A percentile compares a stretch with the other conserved stretches of the same genome.
Evolutionary conservation across 1,284 basidiomycete genomes (phyloP).

Genomic region (Hypsizygus ulmarius): DNA sequence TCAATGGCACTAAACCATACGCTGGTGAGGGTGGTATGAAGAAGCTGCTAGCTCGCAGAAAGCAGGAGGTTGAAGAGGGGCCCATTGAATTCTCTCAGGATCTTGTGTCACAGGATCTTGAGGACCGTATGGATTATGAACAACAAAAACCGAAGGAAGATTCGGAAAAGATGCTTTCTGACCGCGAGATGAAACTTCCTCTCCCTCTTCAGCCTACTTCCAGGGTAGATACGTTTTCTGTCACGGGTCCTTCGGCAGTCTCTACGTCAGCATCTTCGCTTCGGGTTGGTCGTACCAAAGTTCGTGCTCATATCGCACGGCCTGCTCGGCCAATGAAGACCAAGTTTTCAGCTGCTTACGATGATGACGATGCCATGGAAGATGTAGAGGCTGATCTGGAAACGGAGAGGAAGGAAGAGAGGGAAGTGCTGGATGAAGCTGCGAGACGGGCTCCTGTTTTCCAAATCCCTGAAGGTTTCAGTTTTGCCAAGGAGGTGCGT

Average conservation of each 20-base stretch:
- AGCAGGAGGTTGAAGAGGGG: constrained; percentile 34
- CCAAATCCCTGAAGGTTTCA: constrained; percentile 61
- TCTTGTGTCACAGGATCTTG: constrained; percentile 7
- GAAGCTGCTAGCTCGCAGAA: constrained; percentile 60
- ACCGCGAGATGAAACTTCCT: neutral
- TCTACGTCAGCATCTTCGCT: constrained; percentile 46
- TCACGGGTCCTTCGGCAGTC: constrained; percentile 22
- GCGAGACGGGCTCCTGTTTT: constrained; percentile 54
- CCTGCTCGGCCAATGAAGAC: constrained; percentile 39
- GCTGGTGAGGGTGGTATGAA: constrained; percentile 72
- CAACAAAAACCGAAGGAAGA: constrained; percentile 4
- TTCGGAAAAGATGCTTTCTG: neutral
- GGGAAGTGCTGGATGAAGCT: constrained; percentile 47
- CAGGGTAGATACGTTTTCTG: constrained; percentile 31
- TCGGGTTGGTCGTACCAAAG: constrained; percentile 61
- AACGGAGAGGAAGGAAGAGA: constrained; percentile 39
- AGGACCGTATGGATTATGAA: constrained; percentile 22
- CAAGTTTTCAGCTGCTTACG: constrained; percentile 67
- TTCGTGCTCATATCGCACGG: constrained; percentile 51
- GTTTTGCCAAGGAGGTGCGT: constrained; percentile 63
- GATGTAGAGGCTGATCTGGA: constrained; percentile 26
- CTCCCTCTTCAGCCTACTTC: constrained; percentile 23
- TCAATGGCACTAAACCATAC: constrained; percentile 65
- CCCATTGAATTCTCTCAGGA: constrained; percentile 9
- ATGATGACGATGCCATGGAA: constrained; percentile 55